Conservation (phyloP, 2,329 filamentous ascomycete species). For the Colletotrichum limetticola region DNA sequence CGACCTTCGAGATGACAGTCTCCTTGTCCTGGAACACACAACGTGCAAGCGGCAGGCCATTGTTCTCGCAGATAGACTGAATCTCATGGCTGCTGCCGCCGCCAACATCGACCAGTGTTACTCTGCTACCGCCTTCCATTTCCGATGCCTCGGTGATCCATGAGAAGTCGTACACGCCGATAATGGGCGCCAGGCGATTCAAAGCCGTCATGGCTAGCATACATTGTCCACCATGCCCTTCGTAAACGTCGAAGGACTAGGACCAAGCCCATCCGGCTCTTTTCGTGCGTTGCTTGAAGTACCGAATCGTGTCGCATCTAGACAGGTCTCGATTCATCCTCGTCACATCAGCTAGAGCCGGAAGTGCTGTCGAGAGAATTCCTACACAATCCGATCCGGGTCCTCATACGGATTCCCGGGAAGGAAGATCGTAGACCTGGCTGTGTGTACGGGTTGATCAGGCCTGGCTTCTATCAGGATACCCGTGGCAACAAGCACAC, state of each 20-base stretch:
- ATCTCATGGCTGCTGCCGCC: too few species aligned
- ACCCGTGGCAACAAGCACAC: constrained; percentile 36
- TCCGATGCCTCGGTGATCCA: constrained; percentile 40
- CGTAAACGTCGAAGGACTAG: constrained; percentile 41
- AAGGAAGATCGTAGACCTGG: constrained; percentile 31
- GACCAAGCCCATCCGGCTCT: constrained; percentile 41
- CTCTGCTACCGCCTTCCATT: too few species aligned
- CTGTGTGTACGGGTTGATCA: constrained; percentile 38
- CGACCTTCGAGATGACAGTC: too few species aligned
- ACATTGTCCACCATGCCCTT: constrained; percentile 23
- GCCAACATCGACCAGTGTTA: too few species aligned
- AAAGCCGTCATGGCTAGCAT: constrained; percentile 42
- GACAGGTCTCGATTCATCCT: background rate
- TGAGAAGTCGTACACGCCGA: constrained; percentile 43
- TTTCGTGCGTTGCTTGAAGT: constrained; percentile 44
- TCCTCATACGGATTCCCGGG: constrained; percentile 28
- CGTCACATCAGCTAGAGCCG: background rate
- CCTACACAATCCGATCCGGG: constrained; percentile 30
- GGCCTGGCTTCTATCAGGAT: constrained; percentile 34
- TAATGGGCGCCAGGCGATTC: constrained; percentile 38
- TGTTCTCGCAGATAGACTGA: too few species aligned
- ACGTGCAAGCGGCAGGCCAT: too few species aligned
- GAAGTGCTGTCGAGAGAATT: background rate
- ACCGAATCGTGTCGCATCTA: constrained; percentile 39
- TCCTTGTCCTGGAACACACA: too few species aligned